A percentile compares a stretch with the other conserved stretches of the same genome.
Evolutionary conservation across 2,329 filamentous ascomycete species (phyloP).

Genomic region (Didymella lethalis): DNA sequence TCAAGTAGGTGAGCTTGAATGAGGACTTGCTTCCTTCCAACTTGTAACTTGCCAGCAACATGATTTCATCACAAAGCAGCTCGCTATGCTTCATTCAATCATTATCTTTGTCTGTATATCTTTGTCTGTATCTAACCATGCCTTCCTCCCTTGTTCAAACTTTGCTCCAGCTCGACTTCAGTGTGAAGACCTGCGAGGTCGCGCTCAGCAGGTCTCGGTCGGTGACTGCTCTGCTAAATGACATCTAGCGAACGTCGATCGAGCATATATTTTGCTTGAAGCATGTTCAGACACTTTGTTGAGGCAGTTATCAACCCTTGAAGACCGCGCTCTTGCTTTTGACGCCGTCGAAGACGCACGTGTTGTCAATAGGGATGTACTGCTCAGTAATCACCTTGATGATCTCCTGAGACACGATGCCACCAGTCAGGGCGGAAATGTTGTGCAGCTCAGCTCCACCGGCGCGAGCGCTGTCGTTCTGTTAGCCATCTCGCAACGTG

Average conservation of each 20-base stretch:
- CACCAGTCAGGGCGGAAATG: constrained; percentile 84
- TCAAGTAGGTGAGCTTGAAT: not conserved
- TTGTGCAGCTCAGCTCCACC: constrained; percentile 91
- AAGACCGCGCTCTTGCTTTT: constrained; percentile 63
- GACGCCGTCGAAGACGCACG: constrained; percentile 69
- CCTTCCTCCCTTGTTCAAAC: not conserved
- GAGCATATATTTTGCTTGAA: not conserved
- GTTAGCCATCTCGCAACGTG: constrained; percentile 23
- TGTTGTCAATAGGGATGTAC: constrained; percentile 70
- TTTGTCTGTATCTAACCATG: not conserved
- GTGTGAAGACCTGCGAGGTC: not conserved
- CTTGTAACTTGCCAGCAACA: not conserved
- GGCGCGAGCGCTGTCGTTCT: constrained; percentile 67
- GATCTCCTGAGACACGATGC: constrained; percentile 94
- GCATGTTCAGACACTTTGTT: not conserved
- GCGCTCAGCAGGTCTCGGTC: not conserved
- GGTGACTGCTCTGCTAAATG: not conserved
- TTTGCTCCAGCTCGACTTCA: not conserved
- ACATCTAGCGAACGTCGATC: not conserved
- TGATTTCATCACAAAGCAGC: not conserved
- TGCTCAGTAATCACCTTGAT: constrained; percentile 85
- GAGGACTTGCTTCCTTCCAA: not conserved
- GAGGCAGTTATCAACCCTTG: constrained; percentile 45
- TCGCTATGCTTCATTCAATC: not conserved
- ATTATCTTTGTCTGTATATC: not conserved